phyloP scores from a whole-genome alignment of 305 asterid species.

The Petunia hybrid region DNA sequence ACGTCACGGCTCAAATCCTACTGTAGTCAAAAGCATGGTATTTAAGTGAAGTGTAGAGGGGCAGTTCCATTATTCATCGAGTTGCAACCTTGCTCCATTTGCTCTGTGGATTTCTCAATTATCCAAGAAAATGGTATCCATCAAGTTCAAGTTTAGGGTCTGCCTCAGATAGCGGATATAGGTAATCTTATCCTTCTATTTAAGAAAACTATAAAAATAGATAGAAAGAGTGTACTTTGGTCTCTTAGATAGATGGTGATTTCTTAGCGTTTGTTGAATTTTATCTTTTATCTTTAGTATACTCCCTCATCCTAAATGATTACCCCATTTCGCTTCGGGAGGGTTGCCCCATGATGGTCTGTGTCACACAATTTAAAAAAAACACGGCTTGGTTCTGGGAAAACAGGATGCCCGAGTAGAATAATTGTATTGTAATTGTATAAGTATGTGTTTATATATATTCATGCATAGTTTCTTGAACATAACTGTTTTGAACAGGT shows the following conservation, averaged over 20 bases:
- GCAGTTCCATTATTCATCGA: no score
- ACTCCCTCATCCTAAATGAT: background rate
- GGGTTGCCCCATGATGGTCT: background rate
- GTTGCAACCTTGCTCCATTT: no score
- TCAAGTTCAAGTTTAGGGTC: no score
- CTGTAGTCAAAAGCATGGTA: no score
- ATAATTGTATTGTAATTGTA: background rate
- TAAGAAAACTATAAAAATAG: background rate
- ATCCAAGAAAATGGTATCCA: no score
- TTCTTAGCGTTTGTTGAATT: background rate
- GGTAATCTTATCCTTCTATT: background rate
- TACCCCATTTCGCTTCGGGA: background rate
- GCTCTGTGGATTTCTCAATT: no score
- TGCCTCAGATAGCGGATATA: no score
- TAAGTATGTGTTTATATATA: background rate
- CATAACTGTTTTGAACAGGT: constrained; percentile 52
- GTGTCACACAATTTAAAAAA: background rate
- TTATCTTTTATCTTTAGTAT: constrained; percentile 3
- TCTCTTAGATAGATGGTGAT: background rate
- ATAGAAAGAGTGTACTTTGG: background rate
- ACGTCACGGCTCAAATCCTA: no score
- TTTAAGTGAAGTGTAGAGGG: no score
- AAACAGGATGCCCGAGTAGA: background rate
- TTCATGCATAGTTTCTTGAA: background rate
- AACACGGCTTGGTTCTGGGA: background rate